A percentile compares a stretch with the other conserved stretches of the same genome.
phyloP scores from a whole-genome alignment of 805 yeast species.

The Saturnispora serradocipensis region DNA sequence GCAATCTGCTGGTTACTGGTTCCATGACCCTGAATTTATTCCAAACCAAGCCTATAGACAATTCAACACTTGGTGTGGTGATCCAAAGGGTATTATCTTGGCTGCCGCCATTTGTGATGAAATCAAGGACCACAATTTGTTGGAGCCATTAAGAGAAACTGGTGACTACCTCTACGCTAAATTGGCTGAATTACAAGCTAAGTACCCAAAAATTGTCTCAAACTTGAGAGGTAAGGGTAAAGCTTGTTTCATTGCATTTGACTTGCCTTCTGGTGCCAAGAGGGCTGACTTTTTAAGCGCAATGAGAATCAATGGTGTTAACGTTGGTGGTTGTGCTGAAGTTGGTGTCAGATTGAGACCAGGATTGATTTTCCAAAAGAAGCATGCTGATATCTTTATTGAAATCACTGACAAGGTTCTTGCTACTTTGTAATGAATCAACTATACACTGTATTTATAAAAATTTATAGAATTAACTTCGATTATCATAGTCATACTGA shows the following conservation, averaged over 20 bases:
- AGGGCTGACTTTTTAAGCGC: slow-evolving; percentile 56
- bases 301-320: slow-evolving; percentile 58
- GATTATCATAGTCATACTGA: background rate
- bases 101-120: slow-evolving; percentile 68
- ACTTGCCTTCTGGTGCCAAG: slow-evolving; percentile 40
- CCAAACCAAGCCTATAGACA: slow-evolving; percentile 80
- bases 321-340: slow-evolving; percentile 81
- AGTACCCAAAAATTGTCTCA: slow-evolving; percentile 44
- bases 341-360: slow-evolving; percentile 76
- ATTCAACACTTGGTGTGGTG: slow-evolving; percentile 93
- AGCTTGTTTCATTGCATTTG: slow-evolving; percentile 83
- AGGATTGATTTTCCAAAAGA: slow-evolving; percentile 64
- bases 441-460: background rate
- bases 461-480: background rate
- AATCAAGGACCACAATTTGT: slow-evolving; percentile 50
- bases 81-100: slow-evolving; percentile 70
- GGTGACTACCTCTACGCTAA: slow-evolving; percentile 58
- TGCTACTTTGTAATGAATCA: slow-evolving; percentile 16
- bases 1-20: slow-evolving; percentile 84
- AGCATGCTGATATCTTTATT: slow-evolving; percentile 65
- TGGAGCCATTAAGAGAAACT: slow-evolving; percentile 44
- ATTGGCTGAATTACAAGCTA: slow-evolving; percentile 41
- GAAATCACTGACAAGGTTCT: slow-evolving; percentile 32
- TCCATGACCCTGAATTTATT: slow-evolving; percentile 60
- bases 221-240: slow-evolving; percentile 66